These are phyloP conservation scores for Termitomyces sp. DNA, from an alignment of 1,284 basidiomycete genomes.

Conservation along the genomic window DNA sequence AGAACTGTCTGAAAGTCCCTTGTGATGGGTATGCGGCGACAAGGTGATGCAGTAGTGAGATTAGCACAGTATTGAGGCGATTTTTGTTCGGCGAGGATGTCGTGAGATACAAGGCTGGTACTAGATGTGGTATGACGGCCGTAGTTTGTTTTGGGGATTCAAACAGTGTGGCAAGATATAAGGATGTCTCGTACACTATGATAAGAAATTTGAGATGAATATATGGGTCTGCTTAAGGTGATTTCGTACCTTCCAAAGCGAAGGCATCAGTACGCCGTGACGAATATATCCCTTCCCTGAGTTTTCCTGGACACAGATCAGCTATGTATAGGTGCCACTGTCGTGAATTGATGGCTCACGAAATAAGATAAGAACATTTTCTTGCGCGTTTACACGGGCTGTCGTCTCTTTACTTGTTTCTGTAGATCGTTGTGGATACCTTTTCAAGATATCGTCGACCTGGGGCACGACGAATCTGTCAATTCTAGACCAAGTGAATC, in stretches of 20 bases:
- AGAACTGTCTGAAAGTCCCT: slow-evolving; percentile 41
- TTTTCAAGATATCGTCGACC: slow-evolving; percentile 42
- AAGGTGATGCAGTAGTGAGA: slow-evolving; percentile 52
- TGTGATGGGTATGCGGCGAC: slow-evolving; percentile 58
- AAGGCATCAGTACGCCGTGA: slow-evolving; percentile 52
- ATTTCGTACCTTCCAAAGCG: slow-evolving; percentile 52
- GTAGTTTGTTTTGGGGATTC: slow-evolving; percentile 50
- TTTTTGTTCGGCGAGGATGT: slow-evolving; percentile 21
- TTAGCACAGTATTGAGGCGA: slow-evolving; percentile 30
- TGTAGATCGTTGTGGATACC: slow-evolving; percentile 24
- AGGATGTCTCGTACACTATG: slow-evolving; percentile 65
- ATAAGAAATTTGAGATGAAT: not conserved
- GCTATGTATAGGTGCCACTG: slow-evolving; percentile 1
- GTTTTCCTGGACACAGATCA: slow-evolving; percentile 46
- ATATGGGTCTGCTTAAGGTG: not conserved
- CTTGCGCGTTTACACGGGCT: slow-evolving; percentile 46
- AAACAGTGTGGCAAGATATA: slow-evolving; percentile 60
- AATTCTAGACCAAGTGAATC: not conserved
- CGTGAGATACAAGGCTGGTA: slow-evolving; percentile 41
- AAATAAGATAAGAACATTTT: slow-evolving; percentile 64
- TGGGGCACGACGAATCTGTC: slow-evolving; percentile 18
- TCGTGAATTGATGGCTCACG: slow-evolving; percentile 36
- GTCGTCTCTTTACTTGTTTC: slow-evolving; percentile 31
- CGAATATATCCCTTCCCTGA: slow-evolving; percentile 63
- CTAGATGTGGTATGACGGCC: slow-evolving; percentile 53